Base-by-base conservation (phyloP, 2,329 filamentous ascomycete genomes). In the Cercospora sp. region DNA sequence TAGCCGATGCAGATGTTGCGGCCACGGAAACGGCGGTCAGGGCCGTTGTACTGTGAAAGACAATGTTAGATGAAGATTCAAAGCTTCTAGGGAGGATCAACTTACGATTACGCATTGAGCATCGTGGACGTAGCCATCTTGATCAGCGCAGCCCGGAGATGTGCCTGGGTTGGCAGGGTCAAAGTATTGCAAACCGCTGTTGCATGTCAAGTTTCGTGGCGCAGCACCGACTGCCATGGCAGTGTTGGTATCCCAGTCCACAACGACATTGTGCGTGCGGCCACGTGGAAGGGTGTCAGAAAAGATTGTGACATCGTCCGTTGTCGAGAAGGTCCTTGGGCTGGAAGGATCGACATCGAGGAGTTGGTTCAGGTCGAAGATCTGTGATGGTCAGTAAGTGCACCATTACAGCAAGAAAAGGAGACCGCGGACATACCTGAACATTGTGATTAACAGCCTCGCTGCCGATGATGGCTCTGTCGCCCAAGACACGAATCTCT, bases 341-440 rank as follows among this genome's bases (percentile, higher is more conserved):
- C 67, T 77, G 2, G 76, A 77, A 2, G 81, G 80, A 75, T 83
- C 78, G 67, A 86, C 74, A 48, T 78, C 77, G 60, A 85, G 78
- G n/a, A 87, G 79, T 79, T 83, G 87, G 72, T 80, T 83, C 84
- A 88, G 83, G 77, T 89, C 87, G 73, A 89, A 89, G 77, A 89
- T 82, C 77, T 89, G 26, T 77, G 79, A 18, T 69, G 73, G n/a
- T 72, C 75, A 69, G 83, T 84, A 6, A 36, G 4, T 16, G 10
- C 9, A 23, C 9, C 6, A 6, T 20, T 60, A 18, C 20, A 10
- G 13, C 16, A 39, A 39, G n/a, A 39, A 12, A n/a, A n/a, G 36
- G 16, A 18, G 33, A 39, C 33, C 2, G 33, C 39, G 10, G 9
- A 45, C 58, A 18, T 13, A 89, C 82, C 77, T 89, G 87, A 63